Base-by-base conservation (phyloP, 2,329 filamentous ascomycete species). In the Botrytis galanthina region DNA sequence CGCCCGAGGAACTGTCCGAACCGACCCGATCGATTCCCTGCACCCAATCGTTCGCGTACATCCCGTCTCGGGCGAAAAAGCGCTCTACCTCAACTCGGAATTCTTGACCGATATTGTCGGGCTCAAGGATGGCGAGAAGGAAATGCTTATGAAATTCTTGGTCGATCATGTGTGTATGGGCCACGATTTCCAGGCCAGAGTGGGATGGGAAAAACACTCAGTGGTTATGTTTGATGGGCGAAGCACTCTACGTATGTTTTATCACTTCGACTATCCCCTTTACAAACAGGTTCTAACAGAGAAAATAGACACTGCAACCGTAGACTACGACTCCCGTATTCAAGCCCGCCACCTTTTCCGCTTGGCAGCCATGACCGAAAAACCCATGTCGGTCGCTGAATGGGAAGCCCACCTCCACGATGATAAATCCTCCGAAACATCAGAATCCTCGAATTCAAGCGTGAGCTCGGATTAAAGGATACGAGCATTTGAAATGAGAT, bases 21-120 rank as follows among this genome's bases (percentile, higher is more conserved):
- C 88, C 7, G 80, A 90, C 70, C 88, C 89, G 0, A 82, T 93
- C 29, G 90, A 93, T 81, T 86, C 90, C 9, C 82, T 85, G 12
- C 91, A 93, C 79, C 90, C 91, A 0, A 80, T 93, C 14, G 91
- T 93, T 3, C 86, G 91, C 3, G 88, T 91, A 0, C 91, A 93
- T 79, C 91, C 91, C 0, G 91, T 89, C 0, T 93, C 91, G 0
- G 91, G 91, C 0, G 93, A 91, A 89, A 93, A 91, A 80, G 85
- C 90, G 0, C 84, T 93, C 0, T 93, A 87, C 84, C 90, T 93
- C 2, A 93, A 93, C 80, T 86, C 89, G 9, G 85, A 89, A 9
- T 90, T 92, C 85, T 92, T 90, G 0, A 85, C 86, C 7, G 85
- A 88, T 2, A 92, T 93, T 60, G 87, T 93, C 0, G 91, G 91